These are phyloP conservation scores for Colletotrichum costaricense DNA, from an alignment of 2,329 filamentous ascomycete genomes.

Conservation along the genomic window DNA sequence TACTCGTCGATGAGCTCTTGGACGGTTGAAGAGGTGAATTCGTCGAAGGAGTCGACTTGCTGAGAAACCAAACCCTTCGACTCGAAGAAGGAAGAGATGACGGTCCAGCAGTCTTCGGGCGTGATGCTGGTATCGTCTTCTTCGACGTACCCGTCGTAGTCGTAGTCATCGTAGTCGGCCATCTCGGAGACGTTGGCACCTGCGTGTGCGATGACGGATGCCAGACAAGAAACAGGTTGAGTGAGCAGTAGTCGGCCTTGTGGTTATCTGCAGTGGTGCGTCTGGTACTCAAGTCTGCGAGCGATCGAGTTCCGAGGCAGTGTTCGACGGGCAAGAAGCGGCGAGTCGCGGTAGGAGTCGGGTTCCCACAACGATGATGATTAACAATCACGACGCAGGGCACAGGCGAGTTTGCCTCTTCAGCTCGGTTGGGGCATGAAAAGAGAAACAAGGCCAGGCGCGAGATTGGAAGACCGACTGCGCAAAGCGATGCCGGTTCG, in stretches of 20 bases:
- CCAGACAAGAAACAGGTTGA: background rate
- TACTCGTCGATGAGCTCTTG: constrained; percentile 96
- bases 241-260: background rate
- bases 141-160: constrained; percentile 75
- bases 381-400: constrained; percentile 33
- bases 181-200: constrained; percentile 46
- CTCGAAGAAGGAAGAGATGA: constrained; percentile 97
- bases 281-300: constrained; percentile 13
- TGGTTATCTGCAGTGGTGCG: too few relatives aligned
- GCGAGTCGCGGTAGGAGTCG: constrained; percentile 16
- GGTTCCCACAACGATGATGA: constrained; percentile 14
- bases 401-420: constrained; percentile 29
- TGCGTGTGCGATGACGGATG: background rate
- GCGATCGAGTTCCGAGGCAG: background rate
- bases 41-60: constrained; percentile 98
- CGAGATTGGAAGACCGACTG: background rate
- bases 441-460: background rate
- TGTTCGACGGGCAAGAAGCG: background rate
- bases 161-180: constrained; percentile 69
- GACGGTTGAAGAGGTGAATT: constrained; percentile 94
- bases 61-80: constrained; percentile 95
- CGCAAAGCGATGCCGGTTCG: background rate
- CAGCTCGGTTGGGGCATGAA: constrained; percentile 21
- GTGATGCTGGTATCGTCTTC: constrained; percentile 81
- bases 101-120: constrained; percentile 97